Evolutionary conservation across 176 grass and related monocot species (phyloP), one percentile per base, ranked within the genome.

Genomic region (Carex scoparia): DNA sequence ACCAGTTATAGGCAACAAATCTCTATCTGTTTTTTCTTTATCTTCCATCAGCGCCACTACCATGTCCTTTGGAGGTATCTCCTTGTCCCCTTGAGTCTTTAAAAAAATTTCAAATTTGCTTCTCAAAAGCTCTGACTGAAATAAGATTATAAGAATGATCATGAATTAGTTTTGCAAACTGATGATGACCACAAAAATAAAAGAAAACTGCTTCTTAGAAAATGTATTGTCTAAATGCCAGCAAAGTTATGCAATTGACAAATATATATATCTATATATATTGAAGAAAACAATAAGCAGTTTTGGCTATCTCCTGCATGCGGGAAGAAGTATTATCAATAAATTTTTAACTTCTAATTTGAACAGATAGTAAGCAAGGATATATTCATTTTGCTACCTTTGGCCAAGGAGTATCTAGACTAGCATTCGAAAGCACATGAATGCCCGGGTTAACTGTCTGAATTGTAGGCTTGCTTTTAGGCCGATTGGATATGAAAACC

Each of bases 381-480:
- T 31, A 55, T 76, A 46, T 76, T 12, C 48, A 13, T 28, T 18
- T 30, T 44, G 33, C 44, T 85, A 98, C 95, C 95, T 95, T 98
- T 40, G 93, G 91, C 95, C 95, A 98, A 84, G 95, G 93, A 60
- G 89, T 79, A 68, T 95, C 88, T 49, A 98, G 77, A 32, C 87
- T 84, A 76, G 89, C 93, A 89, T 98, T 98, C 6, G 93, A 92
- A 88, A 98, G 93, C 69, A 98, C 93, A 57, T 98, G 95, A 85
- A 93, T 68, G 44, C 95, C 95, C 38, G 93, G 85, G 73, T 87
- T 61, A 87, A 95, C 88, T 78, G 73, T 69, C 84, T 90, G 91
- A 90, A 93, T 82, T 31, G 90, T 88, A 61, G 92, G 84, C 57
- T 72, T 80, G 48, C 84, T 85, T 32, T 74, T 31, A 12, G 89